Evolutionary conservation across 371 early-diverging fungal genomes (phyloP).

Genomic region (Choanephora cucurbitarum): DNA sequence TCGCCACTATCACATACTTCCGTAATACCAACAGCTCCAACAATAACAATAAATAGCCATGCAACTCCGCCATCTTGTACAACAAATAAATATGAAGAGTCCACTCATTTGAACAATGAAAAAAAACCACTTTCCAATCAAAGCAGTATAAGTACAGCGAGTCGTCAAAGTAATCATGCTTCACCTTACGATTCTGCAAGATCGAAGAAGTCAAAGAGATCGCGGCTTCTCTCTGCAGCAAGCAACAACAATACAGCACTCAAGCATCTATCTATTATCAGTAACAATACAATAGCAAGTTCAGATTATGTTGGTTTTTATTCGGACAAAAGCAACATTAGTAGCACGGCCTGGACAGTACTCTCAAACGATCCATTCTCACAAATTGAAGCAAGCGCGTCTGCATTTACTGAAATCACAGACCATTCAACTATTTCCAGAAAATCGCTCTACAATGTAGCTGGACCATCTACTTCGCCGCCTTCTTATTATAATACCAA

Average conservation of each 20-base stretch:
- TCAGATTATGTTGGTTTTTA: background rate
- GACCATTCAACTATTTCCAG: slow-evolving; percentile 33
- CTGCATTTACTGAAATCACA: slow-evolving; percentile 28
- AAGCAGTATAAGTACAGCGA: background rate
- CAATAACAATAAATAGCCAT: slow-evolving; percentile 4
- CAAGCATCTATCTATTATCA: slow-evolving; percentile 12
- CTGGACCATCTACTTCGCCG: slow-evolving; percentile 1
- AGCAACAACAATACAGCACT: background rate
- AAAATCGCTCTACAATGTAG: slow-evolving; percentile 17
- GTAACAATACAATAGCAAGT: background rate
- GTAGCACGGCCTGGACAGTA: slow-evolving; percentile 25
- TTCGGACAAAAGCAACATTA: slow-evolving; percentile 13
- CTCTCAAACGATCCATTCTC: slow-evolving; percentile 31
- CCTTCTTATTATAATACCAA: background rate
- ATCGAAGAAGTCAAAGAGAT: slow-evolving; percentile 5
- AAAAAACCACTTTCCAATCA: background rate
- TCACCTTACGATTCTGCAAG: slow-evolving; percentile 7
- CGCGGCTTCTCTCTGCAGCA: background rate
- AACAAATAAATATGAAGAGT: slow-evolving; percentile 5
- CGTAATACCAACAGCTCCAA: background rate
- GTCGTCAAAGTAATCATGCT: background rate
- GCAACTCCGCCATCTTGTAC: slow-evolving; percentile 1
- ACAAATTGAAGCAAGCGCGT: slow-evolving; percentile 26
- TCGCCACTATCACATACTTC: background rate
- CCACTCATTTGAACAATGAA: background rate